A percentile compares a stretch with the other conserved stretches of the same genome.
Conservation (phyloP, 1,284 basidiomycete species). For the Blastosporella zonata region DNA sequence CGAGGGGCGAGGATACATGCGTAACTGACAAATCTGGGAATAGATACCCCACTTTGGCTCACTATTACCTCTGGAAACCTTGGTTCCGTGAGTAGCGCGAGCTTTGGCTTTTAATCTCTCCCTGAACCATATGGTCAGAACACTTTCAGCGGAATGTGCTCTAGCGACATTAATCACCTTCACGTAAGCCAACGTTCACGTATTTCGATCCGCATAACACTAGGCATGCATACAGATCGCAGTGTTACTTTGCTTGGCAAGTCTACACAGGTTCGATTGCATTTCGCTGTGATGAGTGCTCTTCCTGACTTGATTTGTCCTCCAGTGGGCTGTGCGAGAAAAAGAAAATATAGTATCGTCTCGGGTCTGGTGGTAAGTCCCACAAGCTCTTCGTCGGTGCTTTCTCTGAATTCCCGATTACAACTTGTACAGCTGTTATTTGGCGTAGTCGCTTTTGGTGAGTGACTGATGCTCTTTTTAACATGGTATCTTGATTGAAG, state of each 20-base stretch:
- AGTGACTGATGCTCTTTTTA: no score
- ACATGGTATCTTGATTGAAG: no score
- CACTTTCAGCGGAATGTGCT: conserved; percentile 6
- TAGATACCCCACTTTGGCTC: conserved; percentile 7
- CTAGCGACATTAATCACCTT: conserved; percentile 7
- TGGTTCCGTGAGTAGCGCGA: conserved; percentile 4
- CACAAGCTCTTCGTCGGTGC: background rate
- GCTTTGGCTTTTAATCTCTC: no score
- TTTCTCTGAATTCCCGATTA: background rate
- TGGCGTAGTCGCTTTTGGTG: conserved; percentile 6
- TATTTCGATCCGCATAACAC: no score
- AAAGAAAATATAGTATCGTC: conserved; percentile 2
- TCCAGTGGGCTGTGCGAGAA: background rate
- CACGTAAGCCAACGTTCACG: background rate
- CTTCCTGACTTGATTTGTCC: no score
- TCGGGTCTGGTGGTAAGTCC: conserved; percentile 8
- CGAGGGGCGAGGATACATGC: background rate
- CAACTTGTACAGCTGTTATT: conserved; percentile 8
- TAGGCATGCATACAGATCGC: conserved; percentile 1
- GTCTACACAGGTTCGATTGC: conserved; percentile 4
- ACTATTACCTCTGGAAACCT: conserved; percentile 1
- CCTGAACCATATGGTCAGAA: background rate
- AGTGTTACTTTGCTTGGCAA: conserved; percentile 10
- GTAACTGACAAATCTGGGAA: no score
- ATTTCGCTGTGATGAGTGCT: no score